Percentiles rank a stretch among this genome's conserved stretches.
Conservation (phyloP, 306 rosid species). For the Cicer arietinum region DNA sequence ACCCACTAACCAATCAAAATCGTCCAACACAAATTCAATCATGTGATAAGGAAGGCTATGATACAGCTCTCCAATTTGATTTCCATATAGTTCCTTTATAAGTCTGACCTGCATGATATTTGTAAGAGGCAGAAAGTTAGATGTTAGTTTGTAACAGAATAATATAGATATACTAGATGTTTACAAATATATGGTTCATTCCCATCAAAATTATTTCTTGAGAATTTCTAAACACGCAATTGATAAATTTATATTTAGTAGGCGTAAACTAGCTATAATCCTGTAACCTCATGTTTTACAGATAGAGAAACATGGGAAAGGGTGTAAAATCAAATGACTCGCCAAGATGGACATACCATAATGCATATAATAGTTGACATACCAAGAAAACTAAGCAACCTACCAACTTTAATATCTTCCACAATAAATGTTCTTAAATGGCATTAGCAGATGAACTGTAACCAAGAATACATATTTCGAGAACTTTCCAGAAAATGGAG, state of each 20-base stretch:
- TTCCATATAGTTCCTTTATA: constrained; percentile 91
- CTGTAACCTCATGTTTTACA: constrained; percentile 5
- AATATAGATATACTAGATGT: constrained; percentile 14
- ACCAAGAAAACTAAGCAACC: constrained; percentile 7
- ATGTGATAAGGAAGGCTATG: constrained; percentile 87
- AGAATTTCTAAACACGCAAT: constrained; percentile 29
- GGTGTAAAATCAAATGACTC: no score
- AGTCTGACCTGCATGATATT: constrained; percentile 78
- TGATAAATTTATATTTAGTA: constrained; percentile 21
- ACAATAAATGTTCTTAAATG: constrained; percentile 15
- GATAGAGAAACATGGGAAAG: no score
- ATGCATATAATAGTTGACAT: constrained; percentile 1
- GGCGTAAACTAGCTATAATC: constrained; percentile 2
- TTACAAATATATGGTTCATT: constrained; percentile 9
- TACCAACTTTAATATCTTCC: constrained; percentile 30
- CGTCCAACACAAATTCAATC: constrained; percentile 70
- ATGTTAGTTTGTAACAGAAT: constrained; percentile 37
- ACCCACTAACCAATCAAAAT: constrained; percentile 77
- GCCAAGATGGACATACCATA: constrained; percentile 3
- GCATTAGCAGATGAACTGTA: constrained; percentile 26
- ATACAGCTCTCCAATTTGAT: constrained; percentile 79
- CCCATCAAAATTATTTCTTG: neutral
- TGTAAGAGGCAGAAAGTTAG: constrained; percentile 14
- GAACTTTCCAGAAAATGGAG: constrained; percentile 22
- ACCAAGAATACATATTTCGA: constrained; percentile 6